These are phyloP conservation scores for Colletotrichum sp. DNA, from an alignment of 2,329 filamentous ascomycete genomes.

Conservation along the genomic window DNA sequence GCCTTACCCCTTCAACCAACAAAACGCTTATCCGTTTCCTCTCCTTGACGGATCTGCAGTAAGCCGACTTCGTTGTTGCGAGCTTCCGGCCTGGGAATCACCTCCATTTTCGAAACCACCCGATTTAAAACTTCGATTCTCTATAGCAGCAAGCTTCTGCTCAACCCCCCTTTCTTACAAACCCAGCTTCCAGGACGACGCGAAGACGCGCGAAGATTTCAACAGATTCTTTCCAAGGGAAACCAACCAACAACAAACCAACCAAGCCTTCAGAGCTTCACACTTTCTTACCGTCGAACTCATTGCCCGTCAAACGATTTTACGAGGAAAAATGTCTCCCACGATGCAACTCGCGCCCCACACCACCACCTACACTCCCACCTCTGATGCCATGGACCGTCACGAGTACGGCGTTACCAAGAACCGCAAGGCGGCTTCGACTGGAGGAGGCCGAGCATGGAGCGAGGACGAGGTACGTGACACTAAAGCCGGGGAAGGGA, in stretches of 20 bases:
- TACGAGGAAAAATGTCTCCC: slow-evolving; percentile 51
- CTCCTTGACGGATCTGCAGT: slow-evolving; percentile 19
- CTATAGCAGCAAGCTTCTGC: slow-evolving; percentile 17
- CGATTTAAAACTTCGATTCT: slow-evolving; percentile 17
- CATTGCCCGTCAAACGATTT: slow-evolving; percentile 30
- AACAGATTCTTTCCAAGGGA: not conserved
- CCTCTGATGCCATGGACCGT: slow-evolving; percentile 59
- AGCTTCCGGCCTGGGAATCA: slow-evolving; percentile 17
- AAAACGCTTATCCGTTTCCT: slow-evolving; percentile 10
- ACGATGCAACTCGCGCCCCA: slow-evolving; percentile 51
- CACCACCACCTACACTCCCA: slow-evolving; percentile 52
- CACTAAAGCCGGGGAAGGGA: not conserved
- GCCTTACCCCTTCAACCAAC: not conserved
- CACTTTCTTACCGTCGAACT: slow-evolving; percentile 16
- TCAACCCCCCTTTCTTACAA: not conserved
- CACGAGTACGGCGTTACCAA: slow-evolving; percentile 67
- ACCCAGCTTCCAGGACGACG: slow-evolving; percentile 16
- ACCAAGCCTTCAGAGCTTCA: not conserved
- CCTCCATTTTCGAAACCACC: not conserved
- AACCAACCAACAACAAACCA: not conserved
- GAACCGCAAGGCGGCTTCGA: slow-evolving; percentile 71
- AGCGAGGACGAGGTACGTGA: slow-evolving; percentile 79
- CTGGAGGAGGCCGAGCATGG: slow-evolving; percentile 81
- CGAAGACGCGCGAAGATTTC: slow-evolving; percentile 12
- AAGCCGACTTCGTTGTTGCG: slow-evolving; percentile 21